Base-by-base conservation (phyloP, 2,329 filamentous ascomycete genomes). In the Sarocladium strictum region DNA sequence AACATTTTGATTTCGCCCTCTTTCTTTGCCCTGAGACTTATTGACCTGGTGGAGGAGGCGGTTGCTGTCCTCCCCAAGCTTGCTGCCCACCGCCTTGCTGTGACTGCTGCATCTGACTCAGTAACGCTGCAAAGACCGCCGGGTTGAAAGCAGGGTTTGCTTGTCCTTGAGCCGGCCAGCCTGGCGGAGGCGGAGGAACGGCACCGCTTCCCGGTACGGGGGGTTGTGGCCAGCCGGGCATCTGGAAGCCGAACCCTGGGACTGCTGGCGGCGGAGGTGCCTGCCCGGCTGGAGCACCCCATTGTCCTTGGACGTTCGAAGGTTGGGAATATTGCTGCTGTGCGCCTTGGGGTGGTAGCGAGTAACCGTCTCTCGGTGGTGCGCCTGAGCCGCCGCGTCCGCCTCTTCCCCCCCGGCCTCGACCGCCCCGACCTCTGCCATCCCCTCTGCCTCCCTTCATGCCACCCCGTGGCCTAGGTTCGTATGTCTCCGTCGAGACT, bases 91-190 rank as follows among this genome's bases (percentile, higher is more conserved):
- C 50, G 9, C 21, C 21, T 29, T 56, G 53, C 45, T 63, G 63
- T 45, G 69, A 65, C 49, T 64, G 63, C 58, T 73, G 71, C 64
- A 74, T 72, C 55, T 76, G 74, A 37, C 64, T 70, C 67, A 78
- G 73, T 33, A 77, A 58, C 3, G 73, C 75, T 38, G 77, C 75
- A 56, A 85, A 73, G 63, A 85, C 78, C 1, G 78, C 75, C 3
- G 82, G 82, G 59, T 83, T 84, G 59, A 80, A 80, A 10, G 76
- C 35, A 12, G 32, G 50, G 15, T 53, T 65, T 15, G 72, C 63
- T 38, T 70, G 70, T 43, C 57, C 70, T 64, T 59, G 66, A 24
- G 59, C 60, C 23, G 63, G 63, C 64, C 66, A 69, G 1, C 67
- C 68, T 15, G 70, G 68, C 43, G 74, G 73, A 19, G 75, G 72